phyloP scores from a whole-genome alignment of 2,329 filamentous ascomycete genomes.

The Didymella segeticola region DNA sequence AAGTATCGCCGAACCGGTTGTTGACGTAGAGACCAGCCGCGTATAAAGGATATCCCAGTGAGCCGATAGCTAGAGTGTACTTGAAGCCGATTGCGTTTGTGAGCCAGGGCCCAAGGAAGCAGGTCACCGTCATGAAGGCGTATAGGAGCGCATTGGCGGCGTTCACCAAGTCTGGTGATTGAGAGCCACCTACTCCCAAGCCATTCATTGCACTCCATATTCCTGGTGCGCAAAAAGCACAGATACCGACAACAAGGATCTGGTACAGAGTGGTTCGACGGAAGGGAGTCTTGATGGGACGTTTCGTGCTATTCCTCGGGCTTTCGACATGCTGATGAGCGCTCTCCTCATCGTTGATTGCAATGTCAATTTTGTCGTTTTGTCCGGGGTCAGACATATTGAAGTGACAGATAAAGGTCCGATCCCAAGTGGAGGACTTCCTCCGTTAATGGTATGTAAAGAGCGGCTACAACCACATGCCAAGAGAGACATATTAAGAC shows the following conservation, averaged over 20 bases:
- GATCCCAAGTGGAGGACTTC: not conserved
- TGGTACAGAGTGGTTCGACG: not conserved
- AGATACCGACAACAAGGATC: not conserved
- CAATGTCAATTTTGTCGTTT: not conserved
- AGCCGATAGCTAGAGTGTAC: not conserved
- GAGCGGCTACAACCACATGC: not conserved
- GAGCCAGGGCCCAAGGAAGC: not conserved
- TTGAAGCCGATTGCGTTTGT: not conserved
- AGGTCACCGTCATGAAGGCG: not conserved
- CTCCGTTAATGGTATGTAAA: not conserved
- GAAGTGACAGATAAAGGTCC: not conserved
- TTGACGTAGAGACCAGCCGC: not conserved
- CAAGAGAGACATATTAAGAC: not conserved
- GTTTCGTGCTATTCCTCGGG: too few relatives aligned
- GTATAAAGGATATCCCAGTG: not conserved
- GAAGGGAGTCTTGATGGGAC: not conserved
- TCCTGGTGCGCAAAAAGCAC: not conserved
- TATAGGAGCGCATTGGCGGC: not conserved
- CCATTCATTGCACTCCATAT: conserved; percentile 1
- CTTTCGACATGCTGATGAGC: not conserved
- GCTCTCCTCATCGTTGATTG: not conserved
- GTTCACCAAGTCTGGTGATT: not conserved
- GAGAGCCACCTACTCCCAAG: not conserved
- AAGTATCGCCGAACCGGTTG: not conserved
- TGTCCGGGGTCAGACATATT: not conserved